Evolutionary conservation across 169 alveolate genomes (phyloP), one percentile per base, ranked within the genome.

Genomic region (Babesia gibsoni): DNA sequence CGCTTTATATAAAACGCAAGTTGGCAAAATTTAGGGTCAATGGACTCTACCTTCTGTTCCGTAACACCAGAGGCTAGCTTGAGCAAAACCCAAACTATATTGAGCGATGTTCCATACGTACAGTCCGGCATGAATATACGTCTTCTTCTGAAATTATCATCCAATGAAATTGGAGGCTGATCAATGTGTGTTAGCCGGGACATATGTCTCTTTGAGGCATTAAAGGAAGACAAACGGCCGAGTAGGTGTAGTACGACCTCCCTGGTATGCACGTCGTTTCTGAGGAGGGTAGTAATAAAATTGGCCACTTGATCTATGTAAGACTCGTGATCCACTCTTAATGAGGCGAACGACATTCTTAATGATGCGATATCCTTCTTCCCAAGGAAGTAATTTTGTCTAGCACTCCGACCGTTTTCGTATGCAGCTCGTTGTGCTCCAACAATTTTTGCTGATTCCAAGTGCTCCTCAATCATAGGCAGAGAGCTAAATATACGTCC

Each of bases 41-140:
- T 74, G 37, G 52, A 73, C 45, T 59, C 83, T 9, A 82, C 52
- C 74, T 87, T 87, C 54, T 73, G 67, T 35, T 48, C 61, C 2
- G 88, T 75, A 9, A 87, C 82, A 20, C 90, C 90, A 20, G 64
- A 82, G 46, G 89, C 73, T 52, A 87, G 78, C 43, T 81, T 48
- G 49, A 87, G 66, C 33, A 87, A 52, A 16, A 87, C 29, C 92
- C 92, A 87, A 42, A 79, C 66, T 42, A 87, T 50, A 50, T 87
- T 87, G 8, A 87, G 56, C 29, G 87, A 81, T 50, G 73, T 68
- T 0, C 92, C 92, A 43, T 72, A 87, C 7, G 92, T 72, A 32
- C 69, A 67, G 48, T 87, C 92, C n/a, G 80, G 84, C 20, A 74
- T 63, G 43, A 87, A 48, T 37, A 58, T 35, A 61, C 67, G 67